A percentile compares a stretch with the other conserved stretches of the same genome.
Evolutionary conservation across 1,284 basidiomycete genomes (phyloP).

Genomic region (Mycosarcoma maydis): DNA sequence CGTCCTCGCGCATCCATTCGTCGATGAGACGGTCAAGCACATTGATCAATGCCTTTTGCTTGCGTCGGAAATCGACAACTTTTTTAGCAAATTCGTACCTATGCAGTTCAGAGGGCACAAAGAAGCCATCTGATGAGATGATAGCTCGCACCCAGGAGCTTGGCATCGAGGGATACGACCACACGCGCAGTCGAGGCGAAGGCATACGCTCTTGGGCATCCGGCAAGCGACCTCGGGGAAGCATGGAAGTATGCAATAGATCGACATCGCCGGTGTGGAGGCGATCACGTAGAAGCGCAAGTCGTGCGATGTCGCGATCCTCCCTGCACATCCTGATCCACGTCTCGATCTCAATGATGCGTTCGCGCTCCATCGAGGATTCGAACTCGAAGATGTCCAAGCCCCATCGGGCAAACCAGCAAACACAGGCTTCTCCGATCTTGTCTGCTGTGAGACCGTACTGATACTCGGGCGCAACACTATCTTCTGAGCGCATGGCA

Average conservation of each 20-base stretch:
- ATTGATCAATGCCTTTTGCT: conserved; percentile 61
- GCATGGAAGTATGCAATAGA: conserved; percentile 41
- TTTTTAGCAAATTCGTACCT: conserved; percentile 81
- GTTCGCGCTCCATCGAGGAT: conserved; percentile 67
- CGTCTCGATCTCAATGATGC: conserved; percentile 37
- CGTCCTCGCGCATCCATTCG: conserved; percentile 31
- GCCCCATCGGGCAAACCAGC: conserved; percentile 89
- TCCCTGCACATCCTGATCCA: conserved; percentile 35
- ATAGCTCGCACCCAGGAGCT: conserved; percentile 79
- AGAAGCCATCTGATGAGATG: conserved; percentile 81
- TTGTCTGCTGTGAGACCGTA: conserved; percentile 81
- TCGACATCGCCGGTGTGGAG: conserved; percentile 46
- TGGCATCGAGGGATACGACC: conserved; percentile 69
- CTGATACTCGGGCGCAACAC: conserved; percentile 28
- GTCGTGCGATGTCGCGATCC: conserved; percentile 20
- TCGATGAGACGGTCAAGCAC: conserved; percentile 40
- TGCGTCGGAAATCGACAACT: conserved; percentile 78
- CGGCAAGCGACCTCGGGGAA: conserved; percentile 45
- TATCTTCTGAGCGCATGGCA: background rate
- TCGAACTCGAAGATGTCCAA: conserved; percentile 79
- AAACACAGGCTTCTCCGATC: conserved; percentile 86
- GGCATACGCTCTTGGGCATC: conserved; percentile 35
- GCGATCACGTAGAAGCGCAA: conserved; percentile 32
- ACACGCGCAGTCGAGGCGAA: conserved; percentile 71
- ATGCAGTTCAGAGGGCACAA: conserved; percentile 80